A percentile compares a stretch with the other conserved stretches of the same genome.
These are phyloP conservation scores for Plantago lanceolata DNA, from an alignment of 305 asterid genomes.

Conservation along the genomic window DNA sequence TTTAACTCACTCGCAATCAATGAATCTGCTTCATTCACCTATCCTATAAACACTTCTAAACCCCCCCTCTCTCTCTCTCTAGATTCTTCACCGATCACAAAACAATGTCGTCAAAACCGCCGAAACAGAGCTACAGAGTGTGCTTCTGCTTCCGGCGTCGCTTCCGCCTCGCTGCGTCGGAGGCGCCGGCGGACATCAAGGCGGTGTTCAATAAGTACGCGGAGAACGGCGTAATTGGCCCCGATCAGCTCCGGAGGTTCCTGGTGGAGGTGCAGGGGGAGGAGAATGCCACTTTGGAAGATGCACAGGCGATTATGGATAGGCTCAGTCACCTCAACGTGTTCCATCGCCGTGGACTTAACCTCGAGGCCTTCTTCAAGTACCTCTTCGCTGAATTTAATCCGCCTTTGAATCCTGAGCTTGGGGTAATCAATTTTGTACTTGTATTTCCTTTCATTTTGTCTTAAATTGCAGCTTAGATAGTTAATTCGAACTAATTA, in stretches of 20 bases:
- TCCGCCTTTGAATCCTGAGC: conserved; percentile 53
- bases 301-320: conserved; percentile 60
- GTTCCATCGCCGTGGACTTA: conserved; percentile 59
- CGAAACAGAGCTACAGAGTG: no score
- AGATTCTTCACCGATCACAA: no score
- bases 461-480: background rate
- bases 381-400: conserved; percentile 64
- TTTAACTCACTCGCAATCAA: no score
- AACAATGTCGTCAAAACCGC: no score
- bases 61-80: no score
- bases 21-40: no score
- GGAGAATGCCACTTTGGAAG: conserved; percentile 54
- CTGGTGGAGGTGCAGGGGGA: conserved; percentile 71
- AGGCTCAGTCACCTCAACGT: conserved; percentile 40
- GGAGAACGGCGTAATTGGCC: conserved; percentile 57
- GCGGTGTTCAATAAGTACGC: conserved; percentile 48
- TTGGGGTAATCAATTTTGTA: background rate
- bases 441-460: background rate
- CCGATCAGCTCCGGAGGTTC: conserved; percentile 50
- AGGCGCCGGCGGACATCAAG: conserved; percentile 69
- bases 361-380: conserved; percentile 59
- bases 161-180: conserved; percentile 57
- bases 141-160: conserved; percentile 93
- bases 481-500: no score
- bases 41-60: no score